Evolutionary conservation across 495 filamentous ascomycete species (phyloP), one percentile per base, ranked within the genome.

Genomic region (Diplogelasinospora grovesii): DNA sequence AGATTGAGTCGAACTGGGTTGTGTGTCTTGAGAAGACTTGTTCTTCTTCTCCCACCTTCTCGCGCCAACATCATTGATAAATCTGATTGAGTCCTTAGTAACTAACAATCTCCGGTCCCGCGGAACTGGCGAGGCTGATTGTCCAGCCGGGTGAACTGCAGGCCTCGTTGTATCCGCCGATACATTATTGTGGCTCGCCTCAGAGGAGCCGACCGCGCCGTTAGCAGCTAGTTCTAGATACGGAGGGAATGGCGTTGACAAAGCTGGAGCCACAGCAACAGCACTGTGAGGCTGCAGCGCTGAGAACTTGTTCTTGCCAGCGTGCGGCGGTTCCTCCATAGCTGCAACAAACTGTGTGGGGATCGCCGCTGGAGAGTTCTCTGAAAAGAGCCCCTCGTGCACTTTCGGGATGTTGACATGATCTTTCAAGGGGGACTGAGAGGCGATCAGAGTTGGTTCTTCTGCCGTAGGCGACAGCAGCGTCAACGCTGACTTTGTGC

Each of bases 401-500:
- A 22, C 8, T 1, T 35, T 18, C n/a, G 38, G 22, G 10, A 22
- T 26, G 22, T 7, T 24, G 22, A 13, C 8, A 8, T 39, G 22
- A 5, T 14, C 16, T 16, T 25, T 24, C 9, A 19, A 27, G 11
- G 36, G 14, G 10, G 11, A 2, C 15, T 31, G 32, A 4, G 16
- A 21, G 13, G 27, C 47, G 8, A 26, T 31, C 27, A 38, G 33
- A 3, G 44, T 15, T 10, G 57, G 28, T 36, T 63, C 60, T 16
- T 63, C 60, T n/a, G 34, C 42, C 10, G 60, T 54, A n/a, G 57
- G 60, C 3, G 60, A 63, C 11, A 63, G 26, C 21, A 59, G n/a
- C n/a, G 38, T 28, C 22, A 54, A 11, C 5, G 57, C 45, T 18
- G 28, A 11, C n/a, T 43, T 45, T 2, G 34, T 16, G 9, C 25